Percentiles rank a stretch among this genome's conserved stretches.
These are phyloP conservation scores for Talaromyces wortmannii DNA, from an alignment of 495 filamentous ascomycete species.

Conservation along the genomic window DNA sequence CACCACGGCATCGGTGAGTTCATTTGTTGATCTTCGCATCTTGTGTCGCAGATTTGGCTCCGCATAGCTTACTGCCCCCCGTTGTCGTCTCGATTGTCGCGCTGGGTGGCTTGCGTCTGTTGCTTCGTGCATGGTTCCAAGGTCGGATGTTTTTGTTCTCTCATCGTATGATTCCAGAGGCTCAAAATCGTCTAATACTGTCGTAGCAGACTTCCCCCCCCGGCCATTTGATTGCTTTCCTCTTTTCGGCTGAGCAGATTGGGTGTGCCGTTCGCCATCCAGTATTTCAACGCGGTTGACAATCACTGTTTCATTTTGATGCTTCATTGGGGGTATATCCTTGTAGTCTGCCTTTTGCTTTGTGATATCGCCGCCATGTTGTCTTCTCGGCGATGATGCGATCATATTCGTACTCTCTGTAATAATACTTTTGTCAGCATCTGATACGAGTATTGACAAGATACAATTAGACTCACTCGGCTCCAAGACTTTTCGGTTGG, in stretches of 20 bases:
- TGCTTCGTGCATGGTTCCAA: neutral
- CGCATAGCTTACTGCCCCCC: conserved; percentile 70
- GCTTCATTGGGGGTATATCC: neutral
- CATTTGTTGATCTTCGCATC: conserved; percentile 76
- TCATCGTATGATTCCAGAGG: neutral
- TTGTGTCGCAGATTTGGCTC: conserved; percentile 81
- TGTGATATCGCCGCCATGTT: neutral
- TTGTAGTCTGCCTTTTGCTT: neutral
- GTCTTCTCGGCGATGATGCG: conserved; percentile 18
- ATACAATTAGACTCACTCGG: conserved; percentile 43
- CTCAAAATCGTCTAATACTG: neutral
- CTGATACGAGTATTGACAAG: neutral
- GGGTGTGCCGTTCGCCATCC: no score
- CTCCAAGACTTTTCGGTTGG: conserved; percentile 48
- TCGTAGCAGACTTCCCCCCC: neutral
- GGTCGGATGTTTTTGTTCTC: neutral
- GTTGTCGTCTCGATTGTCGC: conserved; percentile 57
- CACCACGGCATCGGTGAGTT: conserved; percentile 64
- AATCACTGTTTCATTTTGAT: neutral
- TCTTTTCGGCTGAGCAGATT: neutral
- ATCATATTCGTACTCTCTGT: conserved; percentile 50
- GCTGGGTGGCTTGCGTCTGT: conserved; percentile 30
- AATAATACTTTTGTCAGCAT: conserved; percentile 15
- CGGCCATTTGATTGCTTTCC: neutral
- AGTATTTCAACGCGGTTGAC: no score